These are phyloP conservation scores for Verbascum thapsus DNA, from an alignment of 257 asterid species.

Conservation along the genomic window DNA sequence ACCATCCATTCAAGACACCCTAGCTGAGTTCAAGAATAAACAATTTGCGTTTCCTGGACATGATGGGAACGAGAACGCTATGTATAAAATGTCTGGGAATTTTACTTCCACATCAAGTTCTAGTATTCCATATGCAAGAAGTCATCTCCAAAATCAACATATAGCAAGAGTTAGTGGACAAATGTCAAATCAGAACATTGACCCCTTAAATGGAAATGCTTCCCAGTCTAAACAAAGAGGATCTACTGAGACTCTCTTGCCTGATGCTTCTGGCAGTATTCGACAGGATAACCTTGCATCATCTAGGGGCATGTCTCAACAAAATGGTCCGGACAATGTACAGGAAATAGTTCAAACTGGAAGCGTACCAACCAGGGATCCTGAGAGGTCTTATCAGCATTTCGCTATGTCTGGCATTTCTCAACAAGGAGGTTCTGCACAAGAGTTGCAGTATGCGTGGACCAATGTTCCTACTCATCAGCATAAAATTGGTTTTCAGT, in stretches of 20 bases:
- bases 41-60: slow-evolving; percentile 47
- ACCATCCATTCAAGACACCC: slow-evolving; percentile 46
- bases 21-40: slow-evolving; percentile 39
- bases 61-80: slow-evolving; percentile 39
- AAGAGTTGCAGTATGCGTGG: slow-evolving; percentile 42
- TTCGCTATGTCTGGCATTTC: slow-evolving; percentile 36
- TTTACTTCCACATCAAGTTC: slow-evolving; percentile 45
- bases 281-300: slow-evolving; percentile 37
- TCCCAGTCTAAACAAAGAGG: slow-evolving; percentile 46
- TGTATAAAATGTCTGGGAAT: slow-evolving; percentile 46
- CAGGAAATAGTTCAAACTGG: slow-evolving; percentile 46
- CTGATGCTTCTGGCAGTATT: slow-evolving; percentile 42
- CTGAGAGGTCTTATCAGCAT: slow-evolving; percentile 41
- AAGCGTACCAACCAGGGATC: slow-evolving; percentile 36
- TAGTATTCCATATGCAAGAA: slow-evolving; percentile 49
- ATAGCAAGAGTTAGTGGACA: slow-evolving; percentile 48
- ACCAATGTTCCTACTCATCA: slow-evolving; percentile 49
- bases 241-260: slow-evolving; percentile 43
- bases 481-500: slow-evolving; percentile 41
- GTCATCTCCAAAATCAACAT: slow-evolving; percentile 54
- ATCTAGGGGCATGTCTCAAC: slow-evolving; percentile 36
- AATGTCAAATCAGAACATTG: slow-evolving; percentile 39
- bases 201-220: slow-evolving; percentile 35
- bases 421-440: slow-evolving; percentile 38
- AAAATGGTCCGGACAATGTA: slow-evolving; percentile 35